These are phyloP conservation scores for Annulohypoxylon moriforme DNA, from an alignment of 495 filamentous ascomycete genomes.

Conservation along the genomic window DNA sequence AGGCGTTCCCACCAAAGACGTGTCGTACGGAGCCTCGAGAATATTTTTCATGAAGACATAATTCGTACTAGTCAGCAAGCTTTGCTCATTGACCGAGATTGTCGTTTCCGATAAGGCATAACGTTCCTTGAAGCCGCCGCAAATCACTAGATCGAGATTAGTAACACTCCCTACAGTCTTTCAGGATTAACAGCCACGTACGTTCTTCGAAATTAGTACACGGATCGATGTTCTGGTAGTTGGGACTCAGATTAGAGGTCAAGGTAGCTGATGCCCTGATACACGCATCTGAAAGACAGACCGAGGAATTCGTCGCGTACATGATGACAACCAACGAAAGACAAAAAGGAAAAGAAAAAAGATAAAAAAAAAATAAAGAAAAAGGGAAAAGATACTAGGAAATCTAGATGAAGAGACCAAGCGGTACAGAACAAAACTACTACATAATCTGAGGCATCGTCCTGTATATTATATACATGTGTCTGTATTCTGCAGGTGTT, in stretches of 20 bases:
- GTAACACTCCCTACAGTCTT: not conserved
- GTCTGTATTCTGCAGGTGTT: not conserved
- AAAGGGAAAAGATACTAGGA: conserved; percentile 2
- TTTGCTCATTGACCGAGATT: conserved; percentile 61
- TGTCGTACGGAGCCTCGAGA: conserved; percentile 62
- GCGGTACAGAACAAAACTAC: conserved; percentile 11
- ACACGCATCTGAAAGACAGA: conserved; percentile 53
- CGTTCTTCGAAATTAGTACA: conserved; percentile 70
- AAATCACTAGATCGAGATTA: conserved; percentile 57
- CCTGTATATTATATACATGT: conserved; percentile 16
- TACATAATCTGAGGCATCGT: not conserved
- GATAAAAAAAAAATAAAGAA: not conserved
- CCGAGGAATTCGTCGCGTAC: conserved; percentile 6
- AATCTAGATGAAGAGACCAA: conserved; percentile 2
- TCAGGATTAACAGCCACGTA: conserved; percentile 23
- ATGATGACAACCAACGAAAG: conserved; percentile 6
- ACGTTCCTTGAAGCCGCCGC: conserved; percentile 69
- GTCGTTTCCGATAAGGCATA: conserved; percentile 74
- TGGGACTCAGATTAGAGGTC: conserved; percentile 68
- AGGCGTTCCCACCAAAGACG: conserved; percentile 41
- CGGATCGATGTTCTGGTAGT: conserved; percentile 69
- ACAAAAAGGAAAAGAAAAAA: not conserved
- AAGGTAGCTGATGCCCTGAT: conserved; percentile 72
- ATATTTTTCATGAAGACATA: conserved; percentile 69
- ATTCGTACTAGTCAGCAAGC: conserved; percentile 62